phyloP scores from a whole-genome alignment of 2,329 filamentous ascomycete species.

The Scedosporium minutisporum region DNA sequence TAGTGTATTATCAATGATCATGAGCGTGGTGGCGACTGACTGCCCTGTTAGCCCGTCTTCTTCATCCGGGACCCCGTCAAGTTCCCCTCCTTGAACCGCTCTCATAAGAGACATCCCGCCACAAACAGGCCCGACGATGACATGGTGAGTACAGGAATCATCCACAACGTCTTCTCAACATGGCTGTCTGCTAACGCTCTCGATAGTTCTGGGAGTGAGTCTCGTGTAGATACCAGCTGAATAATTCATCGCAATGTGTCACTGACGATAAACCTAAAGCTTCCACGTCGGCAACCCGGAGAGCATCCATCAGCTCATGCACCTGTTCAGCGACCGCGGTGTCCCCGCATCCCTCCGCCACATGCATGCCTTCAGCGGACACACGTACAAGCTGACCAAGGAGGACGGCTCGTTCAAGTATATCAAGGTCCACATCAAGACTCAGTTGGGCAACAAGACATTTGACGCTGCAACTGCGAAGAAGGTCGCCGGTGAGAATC shows the following conservation, averaged over 20 bases:
- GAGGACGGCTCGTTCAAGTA: conserved; percentile 35
- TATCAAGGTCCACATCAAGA: conserved; percentile 53
- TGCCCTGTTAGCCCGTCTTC: conserved; percentile 46
- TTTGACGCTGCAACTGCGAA: conserved; percentile 48
- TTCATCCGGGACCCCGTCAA: conserved; percentile 67
- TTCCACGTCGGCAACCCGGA: conserved; percentile 42
- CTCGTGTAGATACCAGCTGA: too few relatives aligned
- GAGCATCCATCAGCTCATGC: conserved; percentile 53
- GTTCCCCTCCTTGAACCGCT: conserved; percentile 68
- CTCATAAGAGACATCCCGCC: conserved; percentile 65
- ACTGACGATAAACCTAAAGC: conserved; percentile 15
- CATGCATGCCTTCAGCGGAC: conserved; percentile 59
- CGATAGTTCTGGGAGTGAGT: too few relatives aligned
- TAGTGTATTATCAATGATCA: too few relatives aligned
- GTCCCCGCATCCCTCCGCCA: conserved; percentile 56
- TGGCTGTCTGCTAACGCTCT: too few relatives aligned
- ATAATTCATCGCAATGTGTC: too few relatives aligned
- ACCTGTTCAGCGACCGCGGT: conserved; percentile 56
- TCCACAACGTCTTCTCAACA: too few relatives aligned
- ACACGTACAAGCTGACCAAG: conserved; percentile 59
- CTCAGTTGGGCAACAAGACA: conserved; percentile 51
- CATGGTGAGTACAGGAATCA: conserved; percentile 22
- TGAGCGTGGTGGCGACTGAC: too few relatives aligned
- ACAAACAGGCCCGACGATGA: conserved; percentile 63
- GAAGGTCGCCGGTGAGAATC: conserved; percentile 45